Conservation (phyloP, 441 rosid genomes). For the Croton setiger region DNA sequence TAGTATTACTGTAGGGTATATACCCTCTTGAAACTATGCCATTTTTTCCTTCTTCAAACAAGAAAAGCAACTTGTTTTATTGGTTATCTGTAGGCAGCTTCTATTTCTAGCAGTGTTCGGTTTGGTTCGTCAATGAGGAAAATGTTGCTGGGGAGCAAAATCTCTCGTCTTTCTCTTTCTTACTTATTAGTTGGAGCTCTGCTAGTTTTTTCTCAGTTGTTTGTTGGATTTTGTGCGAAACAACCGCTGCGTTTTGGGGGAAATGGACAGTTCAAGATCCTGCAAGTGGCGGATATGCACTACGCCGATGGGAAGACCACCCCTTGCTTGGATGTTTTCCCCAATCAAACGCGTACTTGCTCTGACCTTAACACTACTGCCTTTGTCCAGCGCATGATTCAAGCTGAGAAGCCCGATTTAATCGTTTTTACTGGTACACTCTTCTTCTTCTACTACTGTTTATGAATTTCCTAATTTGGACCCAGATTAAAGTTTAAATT, state of each 20-base stretch:
- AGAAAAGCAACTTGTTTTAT: too few relatives aligned
- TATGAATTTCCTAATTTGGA: background rate
- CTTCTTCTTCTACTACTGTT: background rate
- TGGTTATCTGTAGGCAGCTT: background rate
- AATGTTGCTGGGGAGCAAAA: constrained; percentile 23
- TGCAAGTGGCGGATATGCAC: constrained; percentile 90
- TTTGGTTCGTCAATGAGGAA: background rate
- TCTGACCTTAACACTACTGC: constrained; percentile 83
- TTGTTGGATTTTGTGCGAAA: constrained; percentile 21
- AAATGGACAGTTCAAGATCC: constrained; percentile 66
- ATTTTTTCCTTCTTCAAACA: background rate
- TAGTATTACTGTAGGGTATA: background rate
- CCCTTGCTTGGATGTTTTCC: constrained; percentile 50
- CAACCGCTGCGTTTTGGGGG: constrained; percentile 44
- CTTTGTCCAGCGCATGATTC: constrained; percentile 60
- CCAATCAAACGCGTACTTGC: constrained; percentile 46
- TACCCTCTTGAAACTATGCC: background rate
- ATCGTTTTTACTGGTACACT: constrained; percentile 74
- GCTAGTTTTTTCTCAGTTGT: constrained; percentile 17
- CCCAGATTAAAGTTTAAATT: constrained; percentile 1
- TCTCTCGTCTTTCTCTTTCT: background rate
- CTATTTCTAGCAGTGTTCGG: background rate
- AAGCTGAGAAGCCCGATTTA: constrained; percentile 70
- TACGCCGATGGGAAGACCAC: constrained; percentile 58
- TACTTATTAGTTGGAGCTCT: background rate